Conservation (phyloP, 2,329 filamentous ascomycete genomes). For the Trichoderma pleuroti region DNA sequence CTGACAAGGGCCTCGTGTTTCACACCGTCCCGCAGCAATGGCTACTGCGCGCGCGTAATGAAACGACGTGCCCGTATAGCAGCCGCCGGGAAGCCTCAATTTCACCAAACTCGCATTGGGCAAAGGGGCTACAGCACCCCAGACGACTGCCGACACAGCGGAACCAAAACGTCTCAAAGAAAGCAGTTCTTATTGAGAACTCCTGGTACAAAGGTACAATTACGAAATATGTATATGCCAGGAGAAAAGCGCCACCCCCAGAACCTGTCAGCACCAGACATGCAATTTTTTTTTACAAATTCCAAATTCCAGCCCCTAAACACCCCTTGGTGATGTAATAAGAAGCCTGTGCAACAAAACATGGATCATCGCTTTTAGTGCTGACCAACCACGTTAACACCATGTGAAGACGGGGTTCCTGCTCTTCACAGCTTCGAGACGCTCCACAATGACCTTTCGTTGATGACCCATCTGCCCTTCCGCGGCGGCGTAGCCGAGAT, state of each 20-base stretch:
- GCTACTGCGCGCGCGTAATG: neutral
- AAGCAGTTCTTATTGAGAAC: neutral
- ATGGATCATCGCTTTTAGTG: constrained; percentile 2
- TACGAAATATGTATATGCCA: neutral
- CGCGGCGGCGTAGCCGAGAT: constrained; percentile 90
- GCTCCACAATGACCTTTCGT: constrained; percentile 93
- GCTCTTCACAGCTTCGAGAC: constrained; percentile 91
- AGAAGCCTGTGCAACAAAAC: neutral
- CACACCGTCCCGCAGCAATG: neutral
- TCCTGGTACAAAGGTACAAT: neutral
- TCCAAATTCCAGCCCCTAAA: neutral
- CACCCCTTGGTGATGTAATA: neutral
- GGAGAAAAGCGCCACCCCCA: neutral
- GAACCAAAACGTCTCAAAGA: neutral
- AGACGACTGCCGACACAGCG: neutral
- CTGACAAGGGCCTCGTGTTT: neutral
- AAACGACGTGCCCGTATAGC: neutral
- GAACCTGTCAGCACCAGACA: constrained; percentile 1
- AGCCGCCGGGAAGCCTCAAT: neutral
- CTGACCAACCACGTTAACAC: constrained; percentile 57
- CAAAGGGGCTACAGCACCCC: neutral
- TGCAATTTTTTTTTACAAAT: neutral
- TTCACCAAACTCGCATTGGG: neutral
- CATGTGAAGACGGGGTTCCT: constrained; percentile 96
- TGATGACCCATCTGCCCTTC: constrained; percentile 89